Evolutionary conservation across 2,329 filamentous ascomycete genomes (phyloP), one percentile per base, ranked within the genome.

Genomic region (Neodidymelliopsis sp.): DNA sequence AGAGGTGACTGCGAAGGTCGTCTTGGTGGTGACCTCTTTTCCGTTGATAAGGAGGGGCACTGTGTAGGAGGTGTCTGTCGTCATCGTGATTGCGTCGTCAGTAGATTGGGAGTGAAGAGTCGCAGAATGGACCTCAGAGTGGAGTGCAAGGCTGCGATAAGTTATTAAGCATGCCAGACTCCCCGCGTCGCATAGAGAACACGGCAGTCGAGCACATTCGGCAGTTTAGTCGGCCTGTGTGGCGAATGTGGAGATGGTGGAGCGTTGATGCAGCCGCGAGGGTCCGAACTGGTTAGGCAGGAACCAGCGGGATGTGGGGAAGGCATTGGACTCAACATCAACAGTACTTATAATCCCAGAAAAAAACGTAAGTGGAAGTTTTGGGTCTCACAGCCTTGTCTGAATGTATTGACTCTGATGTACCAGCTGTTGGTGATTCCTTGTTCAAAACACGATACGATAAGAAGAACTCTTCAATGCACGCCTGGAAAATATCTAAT

Each of bases 1-100:
- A 38, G 78, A 83, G 55, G 77, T 72, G 25, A 90, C 81, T 38
- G 80, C 69, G 60, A 85, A 85, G 22, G 78, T 79, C 24, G 73
- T 76, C 2, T 68, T 62, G 2, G 81, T 77, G 5, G 62, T 68
- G 42, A 77, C 65, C 46, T 84, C 77, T 54, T 78, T 66, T 61
- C 77, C 77, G 46, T 77, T 75, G 58, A 81, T 79, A 59, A 77
- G 73, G 53, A 81, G 74, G 15, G 79, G 78, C 19, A 77, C 67
- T 5, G 65, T 71, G 57, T 67, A 71, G 11, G 59, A 56, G 7
- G 60, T 42, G 30, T 68, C 59, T 31, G 50, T 36, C 18, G 41
- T 28, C 40, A 44, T 50, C 5, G 9, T 35, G 35, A n/a, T 19
- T 13, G n/a, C 4, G 4, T 24, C 12, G 22, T 28, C 11, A 19